Base-by-base conservation (phyloP, 345 rosid species). In the Brassica cretica region DNA sequence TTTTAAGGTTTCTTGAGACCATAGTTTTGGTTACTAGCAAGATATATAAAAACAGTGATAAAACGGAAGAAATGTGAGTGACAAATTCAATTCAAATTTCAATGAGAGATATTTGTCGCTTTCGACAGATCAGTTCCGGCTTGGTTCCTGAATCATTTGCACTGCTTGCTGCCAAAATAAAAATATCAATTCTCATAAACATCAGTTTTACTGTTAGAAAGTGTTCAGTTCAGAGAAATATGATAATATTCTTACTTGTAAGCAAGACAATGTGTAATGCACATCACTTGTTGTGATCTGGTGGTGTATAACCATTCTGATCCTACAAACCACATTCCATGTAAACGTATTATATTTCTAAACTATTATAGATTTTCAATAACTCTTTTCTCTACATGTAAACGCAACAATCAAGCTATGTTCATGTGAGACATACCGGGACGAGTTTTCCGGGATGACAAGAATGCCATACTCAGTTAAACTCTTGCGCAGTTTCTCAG, bases 241-340 rank as follows among this genome's bases (percentile, higher is more conserved):
- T 60, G 3, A 44, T 29, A 2, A 25, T 25, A 53, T 1, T 53
- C 66, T 84, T 75, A 89, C 97, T 91, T 89, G 87, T 35, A 94
- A 71, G 89, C 97, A 89, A 35, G 96, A 88, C 71, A 92, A 35
- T 18, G 90, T 76, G 75, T 89, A 88, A 21, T 89, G 92, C 76
- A 92, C 93, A 76, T 94, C 98, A 37, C 84, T 87, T 64, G 85
- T 77, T 11, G 97, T 92, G 78, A 94, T 87, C 63, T 94, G 98
- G 79, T 94, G 88, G 83, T 92, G 97, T 46, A 92, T 74, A 15
- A 92, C 98, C 79, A 91, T 82, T 80, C 97, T 85, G 37, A 92
- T 83, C 56, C 97, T 94, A 92, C 24, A 35, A 37, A 10, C 9
- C 30, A 19, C 29, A 18, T 65, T 9, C 53, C 69, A 19, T 27